Evolutionary conservation across 2,329 filamentous ascomycete genomes (phyloP).

Genomic region (Aspergillus ochraceus): DNA sequence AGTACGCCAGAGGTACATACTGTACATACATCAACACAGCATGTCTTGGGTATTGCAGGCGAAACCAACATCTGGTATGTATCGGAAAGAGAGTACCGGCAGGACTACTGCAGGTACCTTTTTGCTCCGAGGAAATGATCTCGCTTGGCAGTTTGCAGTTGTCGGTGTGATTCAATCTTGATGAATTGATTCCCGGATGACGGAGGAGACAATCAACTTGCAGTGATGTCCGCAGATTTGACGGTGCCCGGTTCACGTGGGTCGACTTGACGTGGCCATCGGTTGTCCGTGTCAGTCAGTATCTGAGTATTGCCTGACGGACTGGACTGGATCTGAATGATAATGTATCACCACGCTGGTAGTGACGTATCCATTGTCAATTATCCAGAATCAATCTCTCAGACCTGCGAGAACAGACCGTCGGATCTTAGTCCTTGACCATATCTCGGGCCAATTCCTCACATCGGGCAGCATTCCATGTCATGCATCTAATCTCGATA

Average conservation of each 20-base stretch:
- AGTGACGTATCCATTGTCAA: not conserved
- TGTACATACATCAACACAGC: too few relatives aligned
- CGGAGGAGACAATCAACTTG: too few relatives aligned
- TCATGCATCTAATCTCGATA: slow-evolving; percentile 8
- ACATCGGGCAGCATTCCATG: slow-evolving; percentile 7
- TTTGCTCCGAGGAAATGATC: not conserved
- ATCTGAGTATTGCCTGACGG: not conserved
- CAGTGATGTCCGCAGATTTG: too few relatives aligned
- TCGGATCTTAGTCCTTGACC: not conserved
- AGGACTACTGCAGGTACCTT: not conserved
- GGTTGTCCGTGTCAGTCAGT: not conserved
- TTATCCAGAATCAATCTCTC: not conserved
- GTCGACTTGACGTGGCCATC: not conserved
- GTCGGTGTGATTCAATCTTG: too few relatives aligned
- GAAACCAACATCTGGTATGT: not conserved
- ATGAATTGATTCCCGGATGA: too few relatives aligned
- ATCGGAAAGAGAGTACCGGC: not conserved
- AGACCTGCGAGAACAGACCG: too few relatives aligned
- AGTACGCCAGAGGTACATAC: too few relatives aligned
- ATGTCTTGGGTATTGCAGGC: not conserved
- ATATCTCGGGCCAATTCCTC: not conserved
- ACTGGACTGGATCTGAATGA: not conserved
- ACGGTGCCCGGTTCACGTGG: not conserved
- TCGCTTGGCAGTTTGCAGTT: too few relatives aligned
- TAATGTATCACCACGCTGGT: not conserved